phyloP scores from a whole-genome alignment of 192 early-diverging fungal genomes.

The Dimargaris cristalligena region DNA sequence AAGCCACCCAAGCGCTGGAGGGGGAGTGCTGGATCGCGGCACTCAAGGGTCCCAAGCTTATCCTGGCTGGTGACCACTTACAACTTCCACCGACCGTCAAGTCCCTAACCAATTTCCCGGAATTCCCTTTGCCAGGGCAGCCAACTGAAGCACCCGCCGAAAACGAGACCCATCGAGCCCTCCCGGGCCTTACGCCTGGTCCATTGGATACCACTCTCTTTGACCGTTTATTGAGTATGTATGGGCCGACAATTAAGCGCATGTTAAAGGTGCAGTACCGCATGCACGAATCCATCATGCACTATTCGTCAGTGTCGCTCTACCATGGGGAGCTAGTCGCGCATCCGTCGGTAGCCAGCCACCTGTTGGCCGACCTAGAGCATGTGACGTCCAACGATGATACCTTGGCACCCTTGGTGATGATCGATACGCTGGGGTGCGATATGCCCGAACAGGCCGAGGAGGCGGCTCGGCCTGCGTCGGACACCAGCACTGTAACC shows the following conservation, averaged over 20 bases:
- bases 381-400: constrained; percentile 40
- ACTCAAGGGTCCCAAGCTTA: constrained; percentile 43
- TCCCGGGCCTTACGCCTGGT: too few species aligned
- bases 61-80: constrained; percentile 80
- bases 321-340: constrained; percentile 54
- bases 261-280: constrained; percentile 77
- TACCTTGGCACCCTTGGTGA: constrained; percentile 37
- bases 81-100: constrained; percentile 81
- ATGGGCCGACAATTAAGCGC: constrained; percentile 38
- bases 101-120: constrained; percentile 16
- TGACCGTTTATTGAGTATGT: constrained; percentile 46
- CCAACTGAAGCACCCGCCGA: constrained; percentile 15
- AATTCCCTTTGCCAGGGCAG: constrained; percentile 14
- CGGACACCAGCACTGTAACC: constrained; percentile 23
- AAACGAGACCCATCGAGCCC: constrained; percentile 11
- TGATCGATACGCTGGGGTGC: constrained; percentile 48
- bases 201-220: constrained; percentile 53
- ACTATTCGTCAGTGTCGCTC: constrained; percentile 46
- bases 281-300: constrained; percentile 70
- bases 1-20: constrained; percentile 71
- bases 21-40: constrained; percentile 84
- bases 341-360: constrained; percentile 39
- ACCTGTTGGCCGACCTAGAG: constrained; percentile 44
- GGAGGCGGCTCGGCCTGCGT: constrained; percentile 22
- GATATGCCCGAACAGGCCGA: constrained; percentile 24